Conservation (phyloP, 305 asterid species). For the Lippia alba region DNA sequence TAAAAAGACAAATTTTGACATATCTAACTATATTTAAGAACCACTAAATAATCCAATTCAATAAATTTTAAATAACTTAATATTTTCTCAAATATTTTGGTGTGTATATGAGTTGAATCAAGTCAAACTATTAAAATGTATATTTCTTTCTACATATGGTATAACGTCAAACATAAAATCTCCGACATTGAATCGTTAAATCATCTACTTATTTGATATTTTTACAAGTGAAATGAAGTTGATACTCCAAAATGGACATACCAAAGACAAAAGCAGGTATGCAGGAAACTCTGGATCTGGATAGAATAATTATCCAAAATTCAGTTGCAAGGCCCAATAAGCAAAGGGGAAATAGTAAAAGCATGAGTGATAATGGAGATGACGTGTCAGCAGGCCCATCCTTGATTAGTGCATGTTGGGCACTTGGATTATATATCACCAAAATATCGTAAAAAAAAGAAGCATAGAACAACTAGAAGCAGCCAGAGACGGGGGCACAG, state of each 20-base stretch:
- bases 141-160: too few species aligned
- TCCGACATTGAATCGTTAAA: too few species aligned
- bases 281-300: not conserved
- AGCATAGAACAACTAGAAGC: conserved; percentile 2
- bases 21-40: too few species aligned
- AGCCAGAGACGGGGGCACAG: conserved; percentile 1
- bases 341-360: not conserved
- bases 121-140: too few species aligned
- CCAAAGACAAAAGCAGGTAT: not conserved
- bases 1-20: too few species aligned
- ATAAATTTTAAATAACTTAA: too few species aligned
- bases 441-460: not conserved
- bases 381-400: conserved; percentile 37
- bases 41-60: too few species aligned
- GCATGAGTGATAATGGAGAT: not conserved
- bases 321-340: not conserved
- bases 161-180: too few species aligned
- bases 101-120: too few species aligned
- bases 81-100: too few species aligned
- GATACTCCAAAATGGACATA: not conserved
- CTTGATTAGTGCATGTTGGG: not conserved
- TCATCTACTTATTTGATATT: too few species aligned
- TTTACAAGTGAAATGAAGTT: too few species aligned
- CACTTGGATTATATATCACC: not conserved
- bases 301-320: not conserved